Percentiles rank a stretch among this genome's conserved stretches.
phyloP scores from a whole-genome alignment of 2,329 filamentous ascomycete genomes.

The Fusarium pseudonygamai region DNA sequence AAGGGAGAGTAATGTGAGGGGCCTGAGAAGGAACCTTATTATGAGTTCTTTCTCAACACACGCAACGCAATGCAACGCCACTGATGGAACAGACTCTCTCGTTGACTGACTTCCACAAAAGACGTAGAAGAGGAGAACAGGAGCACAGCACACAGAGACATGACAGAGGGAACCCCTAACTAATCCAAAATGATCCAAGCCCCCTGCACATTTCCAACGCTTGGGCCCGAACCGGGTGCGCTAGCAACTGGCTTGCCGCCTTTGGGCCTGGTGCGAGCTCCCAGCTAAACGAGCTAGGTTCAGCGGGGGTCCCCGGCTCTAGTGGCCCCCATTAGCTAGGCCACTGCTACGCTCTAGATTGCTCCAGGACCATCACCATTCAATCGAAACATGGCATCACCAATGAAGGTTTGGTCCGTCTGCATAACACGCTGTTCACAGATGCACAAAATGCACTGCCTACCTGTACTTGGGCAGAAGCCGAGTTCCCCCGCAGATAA shows the following conservation, averaged over 20 bases:
- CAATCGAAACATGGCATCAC: conserved; percentile 8
- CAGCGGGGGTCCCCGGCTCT: conserved; percentile 22
- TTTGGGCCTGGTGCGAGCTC: conserved; percentile 33
- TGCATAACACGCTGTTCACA: not conserved
- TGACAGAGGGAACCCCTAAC: conserved; percentile 14
- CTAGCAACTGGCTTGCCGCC: conserved; percentile 35
- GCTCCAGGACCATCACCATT: conserved; percentile 23
- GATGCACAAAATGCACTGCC: not conserved
- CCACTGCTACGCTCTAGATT: conserved; percentile 29
- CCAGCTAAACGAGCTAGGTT: conserved; percentile 6
- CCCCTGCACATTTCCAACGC: conserved; percentile 26
- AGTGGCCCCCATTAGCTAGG: not conserved
- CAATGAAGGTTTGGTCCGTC: conserved; percentile 2
- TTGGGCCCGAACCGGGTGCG: conserved; percentile 40
- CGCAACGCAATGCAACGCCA: not conserved
- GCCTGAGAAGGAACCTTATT: conserved; percentile 17
- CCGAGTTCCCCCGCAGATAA: not conserved
- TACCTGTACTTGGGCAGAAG: not conserved
- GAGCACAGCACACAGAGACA: conserved; percentile 7
- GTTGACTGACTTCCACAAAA: not conserved
- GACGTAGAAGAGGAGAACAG: conserved; percentile 6
- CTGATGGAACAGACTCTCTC: not conserved
- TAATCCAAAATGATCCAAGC: conserved; percentile 18
- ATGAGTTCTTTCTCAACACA: conserved; percentile 2
- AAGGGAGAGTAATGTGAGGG: not conserved